A percentile compares a stretch with the other conserved stretches of the same genome.
phyloP scores from a whole-genome alignment of 83 land plant genomes.

The Picea abies region DNA sequence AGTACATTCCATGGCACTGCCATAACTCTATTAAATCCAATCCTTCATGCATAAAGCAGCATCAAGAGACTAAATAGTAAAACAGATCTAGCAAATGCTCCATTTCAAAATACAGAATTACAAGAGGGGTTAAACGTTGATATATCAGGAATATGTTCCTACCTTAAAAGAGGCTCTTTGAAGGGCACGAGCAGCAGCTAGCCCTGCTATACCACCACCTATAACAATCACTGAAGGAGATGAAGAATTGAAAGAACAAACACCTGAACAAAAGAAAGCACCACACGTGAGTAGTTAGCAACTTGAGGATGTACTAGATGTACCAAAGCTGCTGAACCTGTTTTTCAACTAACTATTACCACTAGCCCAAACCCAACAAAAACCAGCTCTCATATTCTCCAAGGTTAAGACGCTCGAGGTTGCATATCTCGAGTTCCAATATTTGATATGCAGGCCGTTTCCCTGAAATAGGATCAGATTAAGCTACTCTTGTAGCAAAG shows the following conservation, averaged over 20 bases:
- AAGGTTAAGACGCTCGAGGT: too few relatives aligned
- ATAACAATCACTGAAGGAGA: constrained; percentile 76
- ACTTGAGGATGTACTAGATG: too few relatives aligned
- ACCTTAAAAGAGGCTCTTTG: constrained; percentile 72
- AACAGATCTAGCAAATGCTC: neutral
- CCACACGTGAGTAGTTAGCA: too few relatives aligned
- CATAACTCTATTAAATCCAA: neutral
- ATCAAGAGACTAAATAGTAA: neutral
- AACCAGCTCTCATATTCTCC: too few relatives aligned
- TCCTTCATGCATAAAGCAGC: neutral
- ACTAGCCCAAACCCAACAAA: too few relatives aligned
- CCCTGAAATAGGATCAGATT: neutral
- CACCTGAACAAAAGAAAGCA: too few relatives aligned
- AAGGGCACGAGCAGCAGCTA: constrained; percentile 83
- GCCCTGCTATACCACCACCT: constrained; percentile 87
- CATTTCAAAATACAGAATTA: neutral
- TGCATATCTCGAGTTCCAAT: too few relatives aligned
- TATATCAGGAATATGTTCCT: neutral
- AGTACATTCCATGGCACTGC: too few relatives aligned
- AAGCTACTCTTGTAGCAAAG: neutral
- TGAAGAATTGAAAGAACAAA: neutral
- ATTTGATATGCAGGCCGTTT: too few relatives aligned
- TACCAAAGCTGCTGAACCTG: too few relatives aligned
- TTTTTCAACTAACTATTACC: too few relatives aligned
- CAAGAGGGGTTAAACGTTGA: too few relatives aligned